phyloP scores from a whole-genome alignment of 208 protist species.

The Acanthamoeba castellanii region DNA sequence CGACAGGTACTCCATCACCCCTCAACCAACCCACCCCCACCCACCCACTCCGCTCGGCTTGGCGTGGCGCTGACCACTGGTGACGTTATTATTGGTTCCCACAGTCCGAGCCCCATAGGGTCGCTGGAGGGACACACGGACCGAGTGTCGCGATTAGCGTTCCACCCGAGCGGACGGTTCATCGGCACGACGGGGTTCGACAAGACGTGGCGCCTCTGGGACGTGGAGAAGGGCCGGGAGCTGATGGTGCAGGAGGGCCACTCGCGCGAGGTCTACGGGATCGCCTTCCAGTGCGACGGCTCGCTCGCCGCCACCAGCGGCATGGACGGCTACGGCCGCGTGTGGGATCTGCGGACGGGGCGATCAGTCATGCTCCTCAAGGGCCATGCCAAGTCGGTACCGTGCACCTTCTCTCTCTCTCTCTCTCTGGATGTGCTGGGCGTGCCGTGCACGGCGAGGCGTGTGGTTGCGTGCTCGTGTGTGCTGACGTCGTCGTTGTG shows the following conservation, averaged over 20 bases:
- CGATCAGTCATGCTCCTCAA: constrained; percentile 77
- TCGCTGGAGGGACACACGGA: constrained; percentile 78
- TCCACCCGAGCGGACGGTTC: constrained; percentile 84
- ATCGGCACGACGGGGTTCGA: constrained; percentile 83
- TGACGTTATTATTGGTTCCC: background rate
- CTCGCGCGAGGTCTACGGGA: constrained; percentile 81
- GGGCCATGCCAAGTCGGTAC: constrained; percentile 84
- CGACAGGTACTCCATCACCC: background rate
- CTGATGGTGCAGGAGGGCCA: constrained; percentile 90
- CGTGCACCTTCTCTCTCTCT: background rate
- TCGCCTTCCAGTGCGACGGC: constrained; percentile 89
- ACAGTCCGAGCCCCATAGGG: constrained; percentile 44
- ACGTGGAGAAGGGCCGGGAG: constrained; percentile 76
- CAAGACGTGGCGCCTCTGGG: constrained; percentile 88
- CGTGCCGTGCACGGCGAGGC: too few relatives aligned
- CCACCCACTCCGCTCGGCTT: background rate
- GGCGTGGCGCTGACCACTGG: too few relatives aligned
- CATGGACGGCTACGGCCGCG: constrained; percentile 80
- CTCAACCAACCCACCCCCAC: background rate
- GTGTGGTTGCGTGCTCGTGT: too few relatives aligned
- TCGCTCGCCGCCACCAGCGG: constrained; percentile 81
- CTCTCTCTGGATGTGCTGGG: too few relatives aligned
- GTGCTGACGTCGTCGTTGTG: too few relatives aligned
- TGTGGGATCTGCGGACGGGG: constrained; percentile 89
- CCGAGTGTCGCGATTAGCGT: constrained; percentile 80